Conservation (phyloP, 805 yeast genomes). For the Yarrowia divulgata region DNA sequence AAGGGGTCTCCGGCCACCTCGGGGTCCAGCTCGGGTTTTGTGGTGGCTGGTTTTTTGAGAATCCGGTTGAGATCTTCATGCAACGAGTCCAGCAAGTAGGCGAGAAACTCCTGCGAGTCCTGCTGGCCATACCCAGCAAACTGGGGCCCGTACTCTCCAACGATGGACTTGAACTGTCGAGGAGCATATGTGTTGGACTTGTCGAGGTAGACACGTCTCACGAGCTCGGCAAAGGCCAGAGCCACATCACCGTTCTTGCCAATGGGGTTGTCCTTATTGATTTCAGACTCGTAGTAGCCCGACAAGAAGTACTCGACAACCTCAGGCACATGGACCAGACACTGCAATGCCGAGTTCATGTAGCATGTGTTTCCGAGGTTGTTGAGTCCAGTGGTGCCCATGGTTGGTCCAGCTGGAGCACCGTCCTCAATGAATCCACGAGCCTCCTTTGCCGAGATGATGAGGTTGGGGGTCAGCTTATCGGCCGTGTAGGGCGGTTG, state of each 20-base stretch:
- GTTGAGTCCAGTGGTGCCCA: conserved; percentile 66
- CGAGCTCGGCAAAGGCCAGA: conserved; percentile 68
- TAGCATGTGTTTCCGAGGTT: conserved; percentile 92
- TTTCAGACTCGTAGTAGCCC: conserved; percentile 65
- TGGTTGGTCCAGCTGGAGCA: conserved; percentile 4
- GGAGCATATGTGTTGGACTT: conserved; percentile 59
- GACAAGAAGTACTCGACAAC: conserved; percentile 75
- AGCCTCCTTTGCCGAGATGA: conserved; percentile 10
- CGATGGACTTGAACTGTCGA: conserved; percentile 73
- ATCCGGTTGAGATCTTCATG: conserved; percentile 93
- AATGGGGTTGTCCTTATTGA: conserved; percentile 79
- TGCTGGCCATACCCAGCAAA: conserved; percentile 87
- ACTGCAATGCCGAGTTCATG: conserved; percentile 94
- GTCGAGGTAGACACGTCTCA: conserved; percentile 63
- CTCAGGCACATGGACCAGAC: conserved; percentile 82
- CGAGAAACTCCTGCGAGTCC: conserved; percentile 91
- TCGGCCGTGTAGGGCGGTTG: neutral
- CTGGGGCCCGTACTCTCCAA: conserved; percentile 79
- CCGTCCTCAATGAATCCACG: conserved; percentile 30
- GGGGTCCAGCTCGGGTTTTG: conserved; percentile 75
- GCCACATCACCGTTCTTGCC: conserved; percentile 89
- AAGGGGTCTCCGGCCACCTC: conserved; percentile 49
- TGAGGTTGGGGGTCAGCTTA: conserved; percentile 8
- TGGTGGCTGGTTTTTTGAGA: conserved; percentile 80
- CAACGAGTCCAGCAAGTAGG: conserved; percentile 83